Evolutionary conservation across 768 basidiomycete genomes (phyloP), one percentile per base, ranked within the genome.

Genomic region (Leucosporidium yakuticum): DNA sequence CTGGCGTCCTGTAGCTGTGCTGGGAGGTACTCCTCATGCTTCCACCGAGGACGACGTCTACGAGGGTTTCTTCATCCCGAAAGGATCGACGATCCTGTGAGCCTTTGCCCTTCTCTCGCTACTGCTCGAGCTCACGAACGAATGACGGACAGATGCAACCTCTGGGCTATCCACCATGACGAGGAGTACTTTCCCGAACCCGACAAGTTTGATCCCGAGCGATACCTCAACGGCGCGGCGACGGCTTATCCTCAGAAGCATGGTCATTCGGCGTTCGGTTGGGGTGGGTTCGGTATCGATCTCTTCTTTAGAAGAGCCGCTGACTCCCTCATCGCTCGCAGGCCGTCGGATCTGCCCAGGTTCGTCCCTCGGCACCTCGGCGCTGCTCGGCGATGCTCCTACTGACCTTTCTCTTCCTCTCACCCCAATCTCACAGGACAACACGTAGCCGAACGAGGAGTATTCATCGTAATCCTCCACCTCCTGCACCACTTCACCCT

Each of bases 1-100:
- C 6, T 74, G 73, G 73, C 54, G 73, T 1, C 73, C 73, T 3
- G 64, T 70, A 29, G 69, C 71, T 25, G 64, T 72, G 2, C 61
- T 70, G n/a, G 71, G 71, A 1, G 71, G 71, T 17, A 73, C 64
- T 2, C 62, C 72, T 21, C 72, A 73, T 39, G 62, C 62, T 5
- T 39, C 53, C 0, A 64, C 66, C 44, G 59, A 63, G 7, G 72
- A 73, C 54, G 65, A 63, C 27, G 36, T 32, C 48, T 73, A 67
- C 51, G 49, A 70, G 49, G 72, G 72, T 17, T 62, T 36, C 55
- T 61, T 64, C 55, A 70, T 73, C 29, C 72, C 72, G 2, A 54
- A 49, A 23, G 72, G 72, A 20, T 49, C 68, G 9, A 70, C 71
- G 1, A 60, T 73, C 19, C 27, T 73, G 49, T 47, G 19, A 54